phyloP scores from a whole-genome alignment of 495 filamentous ascomycete genomes.

The Cairneyella variabilis region DNA sequence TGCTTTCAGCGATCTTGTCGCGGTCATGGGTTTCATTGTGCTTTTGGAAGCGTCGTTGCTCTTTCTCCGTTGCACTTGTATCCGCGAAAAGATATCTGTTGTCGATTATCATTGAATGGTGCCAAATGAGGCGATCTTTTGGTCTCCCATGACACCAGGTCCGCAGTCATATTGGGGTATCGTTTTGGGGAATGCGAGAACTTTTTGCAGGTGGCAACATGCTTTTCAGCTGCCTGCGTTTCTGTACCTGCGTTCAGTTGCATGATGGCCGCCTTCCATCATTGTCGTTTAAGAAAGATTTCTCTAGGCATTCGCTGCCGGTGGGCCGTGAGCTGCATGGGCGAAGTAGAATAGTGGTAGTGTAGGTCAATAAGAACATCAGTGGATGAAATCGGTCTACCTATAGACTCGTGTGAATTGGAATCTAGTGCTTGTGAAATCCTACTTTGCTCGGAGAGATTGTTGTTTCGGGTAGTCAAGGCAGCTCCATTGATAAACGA shows the following conservation, averaged over 20 bases:
- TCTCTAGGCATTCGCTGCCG: constrained; percentile 12
- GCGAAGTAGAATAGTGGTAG: constrained; percentile 19
- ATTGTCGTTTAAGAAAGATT: constrained; percentile 27
- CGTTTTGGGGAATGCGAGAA: not conserved
- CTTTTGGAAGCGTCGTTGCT: not conserved
- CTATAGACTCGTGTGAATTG: too few relatives aligned
- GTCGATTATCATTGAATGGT: constrained; percentile 13
- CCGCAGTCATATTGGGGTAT: constrained; percentile 9
- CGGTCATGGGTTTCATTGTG: constrained; percentile 27
- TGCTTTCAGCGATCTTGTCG: constrained; percentile 28
- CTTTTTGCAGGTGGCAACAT: constrained; percentile 11
- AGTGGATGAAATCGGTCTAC: not conserved
- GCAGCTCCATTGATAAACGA: too few relatives aligned
- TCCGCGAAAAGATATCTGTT: constrained; percentile 21
- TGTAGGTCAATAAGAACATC: constrained; percentile 10
- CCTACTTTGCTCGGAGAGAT: too few relatives aligned
- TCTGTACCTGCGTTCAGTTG: constrained; percentile 17
- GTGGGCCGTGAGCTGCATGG: not conserved
- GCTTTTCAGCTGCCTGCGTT: constrained; percentile 21
- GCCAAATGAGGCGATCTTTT: constrained; percentile 13
- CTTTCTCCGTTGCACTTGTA: constrained; percentile 10
- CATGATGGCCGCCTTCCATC: constrained; percentile 25
- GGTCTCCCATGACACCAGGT: not conserved
- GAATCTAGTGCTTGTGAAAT: too few relatives aligned
- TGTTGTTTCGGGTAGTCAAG: too few relatives aligned